Conservation (phyloP, 371 early-diverging fungal species). For the Lichtheimia ornata region DNA sequence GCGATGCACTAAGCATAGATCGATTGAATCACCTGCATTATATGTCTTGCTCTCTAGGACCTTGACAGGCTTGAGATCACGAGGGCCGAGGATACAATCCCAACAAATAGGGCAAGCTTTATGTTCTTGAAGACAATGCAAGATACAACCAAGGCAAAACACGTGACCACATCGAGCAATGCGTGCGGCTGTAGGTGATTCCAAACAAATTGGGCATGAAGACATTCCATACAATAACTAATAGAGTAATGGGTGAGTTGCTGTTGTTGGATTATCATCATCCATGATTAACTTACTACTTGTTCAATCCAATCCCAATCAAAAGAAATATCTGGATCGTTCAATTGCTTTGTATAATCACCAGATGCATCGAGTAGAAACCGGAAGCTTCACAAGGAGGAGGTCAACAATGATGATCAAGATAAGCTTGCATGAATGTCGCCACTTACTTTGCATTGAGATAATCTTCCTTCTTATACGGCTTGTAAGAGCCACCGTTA, state of each 20-base stretch:
- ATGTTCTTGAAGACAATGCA: conserved; percentile 64
- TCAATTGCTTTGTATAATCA: conserved; percentile 54
- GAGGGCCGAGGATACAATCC: conserved; percentile 64
- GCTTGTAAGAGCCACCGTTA: conserved; percentile 38
- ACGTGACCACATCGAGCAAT: conserved; percentile 86
- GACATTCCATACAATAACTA: conserved; percentile 48
- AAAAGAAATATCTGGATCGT: conserved; percentile 69
- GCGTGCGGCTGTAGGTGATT: conserved; percentile 69
- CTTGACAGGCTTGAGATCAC: conserved; percentile 66
- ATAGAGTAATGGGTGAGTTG: background rate
- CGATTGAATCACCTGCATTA: background rate
- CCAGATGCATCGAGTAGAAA: conserved; percentile 68
- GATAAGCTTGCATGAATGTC: too few species aligned
- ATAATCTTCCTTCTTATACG: conserved; percentile 78
- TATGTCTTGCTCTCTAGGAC: conserved; percentile 14
- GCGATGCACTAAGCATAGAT: conserved; percentile 9
- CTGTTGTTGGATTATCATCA: too few species aligned
- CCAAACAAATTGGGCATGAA: conserved; percentile 86
- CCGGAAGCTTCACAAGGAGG: conserved; percentile 55
- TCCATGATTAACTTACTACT: conserved; percentile 44
- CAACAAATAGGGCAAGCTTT: conserved; percentile 86
- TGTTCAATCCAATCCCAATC: conserved; percentile 82
- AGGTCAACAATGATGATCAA: too few species aligned
- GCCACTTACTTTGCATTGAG: conserved; percentile 83
- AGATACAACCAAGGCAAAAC: conserved; percentile 78